Evolutionary conservation across 768 basidiomycete genomes (phyloP), one percentile per base, ranked within the genome.

Genomic region (Suillus bovinus): DNA sequence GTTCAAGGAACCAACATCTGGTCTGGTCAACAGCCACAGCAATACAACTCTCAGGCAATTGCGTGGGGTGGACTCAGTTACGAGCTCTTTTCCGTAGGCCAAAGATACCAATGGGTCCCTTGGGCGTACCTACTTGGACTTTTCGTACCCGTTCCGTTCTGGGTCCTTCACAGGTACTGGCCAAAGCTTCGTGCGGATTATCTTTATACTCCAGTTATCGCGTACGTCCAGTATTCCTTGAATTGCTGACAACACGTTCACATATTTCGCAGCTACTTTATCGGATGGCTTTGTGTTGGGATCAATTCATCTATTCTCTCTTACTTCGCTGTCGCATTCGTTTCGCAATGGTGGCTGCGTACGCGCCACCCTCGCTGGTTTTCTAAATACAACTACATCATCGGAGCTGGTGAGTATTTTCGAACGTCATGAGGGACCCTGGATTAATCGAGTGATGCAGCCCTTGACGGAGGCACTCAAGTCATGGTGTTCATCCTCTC

Each of bases 281-380:
- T 82, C 8, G 69, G 79, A 17, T 76, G 68, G 74, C 71, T 86
- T 74, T 77, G 77, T 13, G 76, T 72, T n/a, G 87, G 87, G 20
- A 80, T 86, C 63, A 88, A 80, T 69, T 87, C 86, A 0, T 75
- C 78, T 1, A 65, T 81, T 56, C 77, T 77, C 2, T 81, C 81
- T 5, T 77, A 76, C 60, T 79, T 86, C 58, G 71, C 83, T 59
- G 71, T 87, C 16, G 87, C 81, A 36, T 67, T 89, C 61, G 64
- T 81, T 41, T 88, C 88, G 1, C 88, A 89, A 60, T 68, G 82
- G 29, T 89, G 84, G 83, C 67, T 88, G 24, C 77, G 87, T 38
- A 79, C 73, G 42, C 81, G 82, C 63, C 76, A 86, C 61, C 85
- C 89, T 2, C 80, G 81, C 16, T 91, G 87, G 88, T 90, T 87